A percentile compares a stretch with the other conserved stretches of the same genome.
phyloP scores from a whole-genome alignment of 2,329 filamentous ascomycete species.

The Aspergillus intermedius region DNA sequence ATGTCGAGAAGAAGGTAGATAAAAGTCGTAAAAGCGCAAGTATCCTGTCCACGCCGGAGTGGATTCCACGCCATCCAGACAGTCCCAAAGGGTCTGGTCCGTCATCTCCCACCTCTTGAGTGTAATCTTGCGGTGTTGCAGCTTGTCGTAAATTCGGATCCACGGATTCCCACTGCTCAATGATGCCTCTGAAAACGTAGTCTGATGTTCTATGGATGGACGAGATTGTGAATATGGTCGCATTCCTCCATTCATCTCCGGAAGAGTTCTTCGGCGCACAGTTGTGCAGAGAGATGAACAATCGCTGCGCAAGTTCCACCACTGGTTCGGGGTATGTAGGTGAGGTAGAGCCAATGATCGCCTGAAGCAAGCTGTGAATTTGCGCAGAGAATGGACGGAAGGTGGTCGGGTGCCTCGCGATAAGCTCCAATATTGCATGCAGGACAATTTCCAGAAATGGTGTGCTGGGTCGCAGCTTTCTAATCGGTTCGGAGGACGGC shows the following conservation, averaged over 20 bases:
- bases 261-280: slow-evolving; percentile 74
- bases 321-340: slow-evolving; percentile 51
- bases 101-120: slow-evolving; percentile 29
- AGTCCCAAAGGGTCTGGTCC: slow-evolving; percentile 45
- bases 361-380: slow-evolving; percentile 55
- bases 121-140: slow-evolving; percentile 31
- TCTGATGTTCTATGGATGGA: slow-evolving; percentile 67
- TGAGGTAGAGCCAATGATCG: slow-evolving; percentile 57
- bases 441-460: slow-evolving; percentile 61
- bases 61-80: slow-evolving; percentile 68
- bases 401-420: slow-evolving; percentile 76
- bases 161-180: slow-evolving; percentile 74
- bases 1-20: slow-evolving; percentile 54
- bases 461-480: slow-evolving; percentile 35
- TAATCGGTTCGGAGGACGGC: slow-evolving; percentile 25
- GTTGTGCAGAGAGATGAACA: slow-evolving; percentile 67
- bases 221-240: slow-evolving; percentile 55
- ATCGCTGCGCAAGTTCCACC: slow-evolving; percentile 52
- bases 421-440: slow-evolving; percentile 62
- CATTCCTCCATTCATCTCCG: slow-evolving; percentile 70
- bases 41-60: slow-evolving; percentile 64
- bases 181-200: slow-evolving; percentile 67
- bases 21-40: slow-evolving; percentile 60
- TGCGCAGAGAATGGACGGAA: slow-evolving; percentile 70
- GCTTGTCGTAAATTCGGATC: slow-evolving; percentile 35